Base-by-base conservation (phyloP, 352 stramenopile genomes). In the Blastocystis sp. region DNA sequence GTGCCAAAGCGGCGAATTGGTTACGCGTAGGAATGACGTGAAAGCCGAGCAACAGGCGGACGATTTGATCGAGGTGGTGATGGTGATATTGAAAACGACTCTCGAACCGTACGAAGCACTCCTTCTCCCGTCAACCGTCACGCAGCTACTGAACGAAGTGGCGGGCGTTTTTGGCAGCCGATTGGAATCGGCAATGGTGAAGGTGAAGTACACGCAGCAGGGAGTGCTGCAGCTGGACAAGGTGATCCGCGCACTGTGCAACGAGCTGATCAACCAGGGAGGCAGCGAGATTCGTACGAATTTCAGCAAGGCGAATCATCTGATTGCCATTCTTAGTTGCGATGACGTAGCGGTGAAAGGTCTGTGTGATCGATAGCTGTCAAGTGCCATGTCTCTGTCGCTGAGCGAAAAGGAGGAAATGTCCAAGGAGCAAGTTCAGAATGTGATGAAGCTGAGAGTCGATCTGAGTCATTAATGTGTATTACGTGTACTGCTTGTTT, bases 291-390 rank as follows among this genome's bases (percentile, higher is more conserved):
- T 81, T 43, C 71, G 71, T 14, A 81, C 71, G 11, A 68, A 66
- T 24, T 81, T 81, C 40, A 54, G 42, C 4, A 65, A 66, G 19
- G 57, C 66, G 19, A 81, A 81, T 43, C 40, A 14, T 14, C 40
- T 81, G n/a, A 68, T 81, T 17, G 71, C 71, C 21, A 64, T 81
- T 38, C 71, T 81, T 59, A 81, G 71, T 65, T 81, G 71, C 38
- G 71, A 81, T 65, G 71, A 81, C 38, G 71, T 81, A 28, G 42
- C 4, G 34, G 28, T 38, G 19, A 28, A 7, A 6, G 14, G 7
- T 2, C 21, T 9, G 10, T 34, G 11, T 81, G 42, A 65, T 19
- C 6, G 3, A 48, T 65, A 81, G 71, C 17, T 81, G 52, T 43
- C 71, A 65, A 81, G 71, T 42, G 71, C 71, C 9, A 24, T 65